Evolutionary conservation across 2,329 filamentous ascomycete species (phyloP).

Genomic region (Pestalotiopsis sp.): DNA sequence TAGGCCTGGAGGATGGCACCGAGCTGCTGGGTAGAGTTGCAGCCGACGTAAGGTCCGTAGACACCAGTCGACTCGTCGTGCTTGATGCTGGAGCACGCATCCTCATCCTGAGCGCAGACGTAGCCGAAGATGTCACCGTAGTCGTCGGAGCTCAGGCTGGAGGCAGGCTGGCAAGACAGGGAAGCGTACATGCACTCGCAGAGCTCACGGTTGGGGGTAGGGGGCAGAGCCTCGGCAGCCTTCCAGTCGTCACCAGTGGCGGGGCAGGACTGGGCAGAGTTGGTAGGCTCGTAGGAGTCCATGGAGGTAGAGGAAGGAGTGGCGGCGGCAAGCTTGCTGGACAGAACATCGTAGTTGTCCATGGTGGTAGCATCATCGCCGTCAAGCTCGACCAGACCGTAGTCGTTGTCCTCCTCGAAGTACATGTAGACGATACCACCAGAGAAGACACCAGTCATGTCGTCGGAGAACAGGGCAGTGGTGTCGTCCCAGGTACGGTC

Average conservation of each 20-base stretch:
- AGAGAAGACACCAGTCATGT: slow-evolving; percentile 76
- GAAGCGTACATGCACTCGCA: slow-evolving; percentile 74
- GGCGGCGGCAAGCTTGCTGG: slow-evolving; percentile 62
- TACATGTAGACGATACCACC: slow-evolving; percentile 88
- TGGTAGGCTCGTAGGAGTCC: slow-evolving; percentile 63
- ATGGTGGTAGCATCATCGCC: slow-evolving; percentile 56
- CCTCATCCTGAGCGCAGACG: slow-evolving; percentile 43
- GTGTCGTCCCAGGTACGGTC: slow-evolving; percentile 75
- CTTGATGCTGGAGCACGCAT: slow-evolving; percentile 59
- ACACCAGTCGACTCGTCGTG: slow-evolving; percentile 55
- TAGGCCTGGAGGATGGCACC: slow-evolving; percentile 64
- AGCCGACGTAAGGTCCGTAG: slow-evolving; percentile 69
- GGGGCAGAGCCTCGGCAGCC: slow-evolving; percentile 66
- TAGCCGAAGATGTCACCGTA: slow-evolving; percentile 49
- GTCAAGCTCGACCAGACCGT: slow-evolving; percentile 64
- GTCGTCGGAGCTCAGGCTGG: slow-evolving; percentile 52
- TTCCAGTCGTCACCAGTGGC: slow-evolving; percentile 58
- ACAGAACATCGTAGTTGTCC: slow-evolving; percentile 66
- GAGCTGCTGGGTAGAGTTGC: slow-evolving; percentile 61
- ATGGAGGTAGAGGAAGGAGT: slow-evolving; percentile 62
- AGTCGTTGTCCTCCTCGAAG: slow-evolving; percentile 75
- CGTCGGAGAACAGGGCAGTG: slow-evolving; percentile 62
- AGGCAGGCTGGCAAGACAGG: slow-evolving; percentile 62
- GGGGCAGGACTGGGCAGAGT: slow-evolving; percentile 68
- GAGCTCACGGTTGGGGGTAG: slow-evolving; percentile 68